Conservation (phyloP, 2,329 filamentous ascomycete genomes). For the Pseudogymnoascus sp. region DNA sequence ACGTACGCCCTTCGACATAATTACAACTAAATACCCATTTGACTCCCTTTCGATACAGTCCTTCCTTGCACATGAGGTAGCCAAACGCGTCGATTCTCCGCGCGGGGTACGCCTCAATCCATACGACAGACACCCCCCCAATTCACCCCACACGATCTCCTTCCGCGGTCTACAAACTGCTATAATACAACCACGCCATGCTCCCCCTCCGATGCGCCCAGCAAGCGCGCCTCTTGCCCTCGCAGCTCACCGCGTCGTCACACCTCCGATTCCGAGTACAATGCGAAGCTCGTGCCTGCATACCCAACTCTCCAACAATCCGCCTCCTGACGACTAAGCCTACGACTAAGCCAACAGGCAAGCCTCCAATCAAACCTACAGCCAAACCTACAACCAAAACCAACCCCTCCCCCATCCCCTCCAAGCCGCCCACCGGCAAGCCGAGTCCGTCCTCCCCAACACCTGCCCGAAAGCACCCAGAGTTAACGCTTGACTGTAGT, state of each 20-base stretch:
- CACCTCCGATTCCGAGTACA: not conserved
- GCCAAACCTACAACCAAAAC: not conserved
- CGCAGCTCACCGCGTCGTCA: not conserved
- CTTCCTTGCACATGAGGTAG: not conserved
- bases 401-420: not conserved
- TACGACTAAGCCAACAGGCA: not conserved
- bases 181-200: not conserved
- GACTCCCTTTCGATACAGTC: not conserved
- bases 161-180: too few species aligned
- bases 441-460: not conserved
- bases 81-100: not conserved
- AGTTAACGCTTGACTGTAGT: conserved; percentile 25
- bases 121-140: not conserved
- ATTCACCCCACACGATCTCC: not conserved
- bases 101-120: conserved; percentile 1
- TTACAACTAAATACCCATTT: not conserved
- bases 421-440: not conserved
- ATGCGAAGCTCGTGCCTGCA: not conserved
- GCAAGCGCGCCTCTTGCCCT: not conserved
- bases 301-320: not conserved
- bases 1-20: not conserved
- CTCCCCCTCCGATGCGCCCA: not conserved
- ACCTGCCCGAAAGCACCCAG: not conserved
- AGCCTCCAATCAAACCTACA: not conserved
- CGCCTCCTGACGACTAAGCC: not conserved